These are phyloP conservation scores for Hyaloperonospora arabidopsidis DNA, from an alignment of 352 stramenopile species.

Conservation along the genomic window DNA sequence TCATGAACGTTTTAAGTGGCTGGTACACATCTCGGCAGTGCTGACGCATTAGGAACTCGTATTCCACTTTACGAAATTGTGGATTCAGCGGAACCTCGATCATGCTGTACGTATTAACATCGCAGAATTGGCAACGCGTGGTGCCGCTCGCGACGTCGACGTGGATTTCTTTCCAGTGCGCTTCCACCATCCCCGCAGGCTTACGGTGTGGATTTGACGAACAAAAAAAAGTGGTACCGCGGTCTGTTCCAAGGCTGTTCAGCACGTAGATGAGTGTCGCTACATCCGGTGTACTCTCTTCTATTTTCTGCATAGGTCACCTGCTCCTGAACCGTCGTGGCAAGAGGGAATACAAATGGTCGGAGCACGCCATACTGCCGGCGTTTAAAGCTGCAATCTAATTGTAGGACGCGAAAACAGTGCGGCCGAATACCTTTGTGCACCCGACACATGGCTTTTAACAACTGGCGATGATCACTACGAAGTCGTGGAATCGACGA, in stretches of 20 bases:
- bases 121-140: slow-evolving; percentile 20
- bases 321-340: slow-evolving; percentile 6
- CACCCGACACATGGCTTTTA: slow-evolving; percentile 25
- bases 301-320: background rate
- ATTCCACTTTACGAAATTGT: slow-evolving; percentile 23
- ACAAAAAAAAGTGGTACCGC: slow-evolving; percentile 19
- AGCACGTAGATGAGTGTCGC: slow-evolving; percentile 12
- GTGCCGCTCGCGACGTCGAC: slow-evolving; percentile 17
- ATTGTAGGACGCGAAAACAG: slow-evolving; percentile 24
- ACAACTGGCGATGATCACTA: slow-evolving; percentile 19
- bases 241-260: slow-evolving; percentile 11
- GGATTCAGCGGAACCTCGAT: slow-evolving; percentile 19
- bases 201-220: background rate
- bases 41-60: slow-evolving; percentile 26
- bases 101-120: slow-evolving; percentile 20
- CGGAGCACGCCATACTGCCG: slow-evolving; percentile 23
- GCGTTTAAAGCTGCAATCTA: slow-evolving; percentile 23
- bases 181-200: slow-evolving; percentile 18
- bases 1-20: slow-evolving; percentile 28
- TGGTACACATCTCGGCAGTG: slow-evolving; percentile 26
- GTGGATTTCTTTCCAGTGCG: slow-evolving; percentile 20
- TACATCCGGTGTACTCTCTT: slow-evolving; percentile 15
- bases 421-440: slow-evolving; percentile 20
- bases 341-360: slow-evolving; percentile 16
- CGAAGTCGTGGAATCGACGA: slow-evolving; percentile 11